Base-by-base conservation (phyloP, 148 eudicot species). In the Chenopodium formosanum region DNA sequence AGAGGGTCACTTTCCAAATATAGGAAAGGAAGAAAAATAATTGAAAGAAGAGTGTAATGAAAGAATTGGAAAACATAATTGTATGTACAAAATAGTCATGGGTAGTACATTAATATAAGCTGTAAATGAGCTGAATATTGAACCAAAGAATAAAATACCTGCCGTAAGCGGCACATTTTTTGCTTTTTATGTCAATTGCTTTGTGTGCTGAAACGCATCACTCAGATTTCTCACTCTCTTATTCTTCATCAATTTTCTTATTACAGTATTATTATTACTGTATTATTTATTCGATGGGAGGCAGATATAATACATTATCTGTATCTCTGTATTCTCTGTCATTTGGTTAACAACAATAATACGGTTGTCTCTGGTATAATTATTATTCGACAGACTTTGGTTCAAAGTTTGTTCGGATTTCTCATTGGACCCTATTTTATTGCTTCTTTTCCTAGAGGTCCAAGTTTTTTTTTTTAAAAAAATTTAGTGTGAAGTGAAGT, bases 141-240 rank as follows among this genome's bases (percentile, higher is more conserved):
- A 75, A 27, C 17, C 40, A 19, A 76, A 58, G 29, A 29, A 76
- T 32, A 32, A 56, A 32, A 60, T 31, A 60, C 19, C 16, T 76
- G 47, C 69, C 79, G 79, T 64, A 50, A 77, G 76, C 62, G 40
- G 56, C 70, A 63, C 79, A 76, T 52, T 34, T 37, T n/a, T 40
- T n/a, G 3, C 58, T 23, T 64, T 77, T 22, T 64, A 63, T 44
- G 32, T 27, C 4, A 77, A 12, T 63, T 65, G 70, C 71, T 63
- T 64, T 77, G 62, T 62, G 50, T 52, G 70, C 29, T 27, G 23
- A 25, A 53, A n/a, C 79, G 79, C 79, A 60, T 76, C 29, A 76
- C 27, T 62, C 9, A 62, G 25, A 62, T 62, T 20, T 20, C 65
- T 22, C 20, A 1, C 7, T 19, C 63, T 58, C 63, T 14, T 69